A percentile compares a stretch with the other conserved stretches of the same genome.
These are phyloP conservation scores for Asparagopsis taxiformis DNA, from an alignment of 31 red algal genomes.

Conservation along the genomic window DNA sequence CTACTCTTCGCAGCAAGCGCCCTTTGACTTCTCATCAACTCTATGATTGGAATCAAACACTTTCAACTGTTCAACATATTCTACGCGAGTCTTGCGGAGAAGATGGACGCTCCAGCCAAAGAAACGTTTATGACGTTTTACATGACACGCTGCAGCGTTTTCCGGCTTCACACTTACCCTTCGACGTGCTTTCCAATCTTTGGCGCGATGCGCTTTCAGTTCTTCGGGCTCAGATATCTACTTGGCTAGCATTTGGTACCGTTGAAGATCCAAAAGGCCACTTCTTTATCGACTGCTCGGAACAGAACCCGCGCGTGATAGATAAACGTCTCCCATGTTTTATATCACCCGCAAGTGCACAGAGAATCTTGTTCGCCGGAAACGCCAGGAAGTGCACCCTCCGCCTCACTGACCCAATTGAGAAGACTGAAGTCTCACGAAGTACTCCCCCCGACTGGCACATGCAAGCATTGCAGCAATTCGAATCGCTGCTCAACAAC, in stretches of 20 bases:
- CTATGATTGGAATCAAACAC: no score
- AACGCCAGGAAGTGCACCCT: constrained; percentile 15
- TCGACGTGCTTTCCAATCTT: background rate
- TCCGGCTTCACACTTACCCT: background rate
- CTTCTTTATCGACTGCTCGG: constrained; percentile 12
- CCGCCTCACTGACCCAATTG: background rate
- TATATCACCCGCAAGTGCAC: constrained; percentile 6
- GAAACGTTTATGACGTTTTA: constrained; percentile 1
- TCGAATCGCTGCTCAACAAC: constrained; percentile 4
- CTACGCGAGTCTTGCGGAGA: no score
- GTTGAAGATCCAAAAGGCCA: constrained; percentile 10
- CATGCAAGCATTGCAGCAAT: constrained; percentile 9
- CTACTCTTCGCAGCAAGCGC: no score
- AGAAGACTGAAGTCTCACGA: no score
- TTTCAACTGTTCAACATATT: no score
- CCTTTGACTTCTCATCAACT: no score
- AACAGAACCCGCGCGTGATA: background rate
- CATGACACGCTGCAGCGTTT: background rate
- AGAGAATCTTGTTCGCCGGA: constrained; percentile 9
- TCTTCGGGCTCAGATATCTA: constrained; percentile 7
- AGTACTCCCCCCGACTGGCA: background rate
- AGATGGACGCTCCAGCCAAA: no score
- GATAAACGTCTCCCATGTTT: constrained; percentile 6
- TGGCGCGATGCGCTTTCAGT: constrained; percentile 32
- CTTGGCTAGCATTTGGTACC: constrained; percentile 12